Conservation (phyloP, 805 yeast genomes). For the Komagataella phaffii region DNA sequence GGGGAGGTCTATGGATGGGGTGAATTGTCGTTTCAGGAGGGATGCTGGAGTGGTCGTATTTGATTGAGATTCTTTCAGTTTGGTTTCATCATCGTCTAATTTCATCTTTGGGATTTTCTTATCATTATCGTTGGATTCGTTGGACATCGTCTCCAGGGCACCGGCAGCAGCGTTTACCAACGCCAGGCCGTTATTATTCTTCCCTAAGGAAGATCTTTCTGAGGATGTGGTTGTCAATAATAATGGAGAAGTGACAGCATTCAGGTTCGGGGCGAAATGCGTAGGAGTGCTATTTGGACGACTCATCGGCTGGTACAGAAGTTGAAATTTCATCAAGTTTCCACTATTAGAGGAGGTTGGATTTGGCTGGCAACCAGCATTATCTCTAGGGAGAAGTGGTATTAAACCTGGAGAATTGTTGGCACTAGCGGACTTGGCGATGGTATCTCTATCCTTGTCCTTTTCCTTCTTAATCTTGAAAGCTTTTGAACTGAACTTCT, state of each 20-base stretch:
- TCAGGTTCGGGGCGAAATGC: constrained; percentile 53
- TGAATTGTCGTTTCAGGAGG: constrained; percentile 13
- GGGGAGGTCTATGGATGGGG: constrained; percentile 17
- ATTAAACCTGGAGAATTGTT: constrained; percentile 18
- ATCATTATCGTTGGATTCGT: constrained; percentile 11
- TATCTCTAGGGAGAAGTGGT: constrained; percentile 26
- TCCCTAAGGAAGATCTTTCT: neutral
- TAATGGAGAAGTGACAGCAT: constrained; percentile 52
- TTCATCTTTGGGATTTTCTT: constrained; percentile 18
- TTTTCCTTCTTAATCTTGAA: constrained; percentile 9
- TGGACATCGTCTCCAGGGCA: constrained; percentile 24
- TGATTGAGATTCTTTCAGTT: constrained; percentile 3
- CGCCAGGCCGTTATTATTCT: constrained; percentile 2
- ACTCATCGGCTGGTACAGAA: constrained; percentile 39
- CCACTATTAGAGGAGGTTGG: neutral
- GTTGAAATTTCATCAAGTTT: constrained; percentile 4
- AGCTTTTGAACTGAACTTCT: constrained; percentile 2
- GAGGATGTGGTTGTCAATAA: constrained; percentile 29
- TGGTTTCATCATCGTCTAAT: constrained; percentile 11
- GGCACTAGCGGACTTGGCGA: constrained; percentile 3
- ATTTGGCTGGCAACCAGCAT: constrained; percentile 6
- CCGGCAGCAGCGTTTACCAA: constrained; percentile 21
- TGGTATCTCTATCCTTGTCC: neutral
- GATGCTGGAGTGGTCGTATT: constrained; percentile 6
- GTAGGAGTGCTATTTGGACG: constrained; percentile 61